These are phyloP conservation scores for Lentinula lateritia DNA, from an alignment of 768 basidiomycete species.

Conservation along the genomic window DNA sequence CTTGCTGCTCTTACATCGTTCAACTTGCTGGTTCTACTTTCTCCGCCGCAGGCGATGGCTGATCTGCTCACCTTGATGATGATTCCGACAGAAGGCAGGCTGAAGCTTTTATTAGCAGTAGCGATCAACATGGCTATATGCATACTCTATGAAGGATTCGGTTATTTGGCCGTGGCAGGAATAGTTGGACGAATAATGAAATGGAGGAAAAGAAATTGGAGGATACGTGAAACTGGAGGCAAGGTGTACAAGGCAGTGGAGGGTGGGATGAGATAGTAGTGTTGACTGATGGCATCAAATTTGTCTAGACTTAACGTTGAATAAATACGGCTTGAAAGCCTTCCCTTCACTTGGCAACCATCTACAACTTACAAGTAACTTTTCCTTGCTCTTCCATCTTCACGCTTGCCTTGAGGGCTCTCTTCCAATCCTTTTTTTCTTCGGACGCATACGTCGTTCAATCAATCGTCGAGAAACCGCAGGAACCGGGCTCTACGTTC, in stretches of 20 bases:
- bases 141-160: slow-evolving; percentile 75
- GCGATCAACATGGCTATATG: slow-evolving; percentile 67
- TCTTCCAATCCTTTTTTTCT: slow-evolving; percentile 38
- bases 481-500: slow-evolving; percentile 41
- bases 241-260: slow-evolving; percentile 87
- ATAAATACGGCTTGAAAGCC: background rate
- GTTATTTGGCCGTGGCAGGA: slow-evolving; percentile 49
- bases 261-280: slow-evolving; percentile 45
- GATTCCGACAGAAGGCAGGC: slow-evolving; percentile 63
- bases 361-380: slow-evolving; percentile 14
- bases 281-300: background rate
- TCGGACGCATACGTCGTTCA: slow-evolving; percentile 24
- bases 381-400: slow-evolving; percentile 18
- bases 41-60: slow-evolving; percentile 55
- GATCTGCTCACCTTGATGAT: slow-evolving; percentile 71
- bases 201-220: slow-evolving; percentile 36
- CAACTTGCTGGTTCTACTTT: slow-evolving; percentile 72
- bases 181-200: slow-evolving; percentile 42
- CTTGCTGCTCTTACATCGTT: slow-evolving; percentile 64
- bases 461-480: slow-evolving; percentile 38
- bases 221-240: slow-evolving; percentile 48
- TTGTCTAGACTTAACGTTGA: background rate
- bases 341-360: slow-evolving; percentile 4
- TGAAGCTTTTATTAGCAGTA: slow-evolving; percentile 63
- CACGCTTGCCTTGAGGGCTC: slow-evolving; percentile 34